Evolutionary conservation across 1,139 yeast species (phyloP), one percentile per base, ranked within the genome.

Genomic region (Hyphopichia fennica): DNA sequence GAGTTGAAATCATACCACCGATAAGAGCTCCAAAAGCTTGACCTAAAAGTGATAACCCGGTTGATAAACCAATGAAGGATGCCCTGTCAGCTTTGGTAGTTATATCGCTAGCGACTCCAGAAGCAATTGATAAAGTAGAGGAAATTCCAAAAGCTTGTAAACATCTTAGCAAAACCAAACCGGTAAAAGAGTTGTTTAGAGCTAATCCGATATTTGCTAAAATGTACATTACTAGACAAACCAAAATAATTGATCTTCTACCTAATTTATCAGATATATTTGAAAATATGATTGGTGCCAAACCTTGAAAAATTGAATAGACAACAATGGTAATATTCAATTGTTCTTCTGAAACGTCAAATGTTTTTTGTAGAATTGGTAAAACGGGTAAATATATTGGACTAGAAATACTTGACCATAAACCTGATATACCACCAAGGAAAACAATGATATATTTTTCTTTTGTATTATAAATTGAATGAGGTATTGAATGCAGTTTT

Each of bases 11-110:
- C 0, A 75, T 79, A 7, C 91, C 86, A 17, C 96, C 96, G 20
- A 87, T 63, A 11, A 87, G 63, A 0, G 95, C 89, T 6, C 95
- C 91, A 46, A 86, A 69, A 0, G 88, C 89, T 53, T 82, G 85
- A 1, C 95, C 95, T 16, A 85, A 54, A 8, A 85, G 69, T 3
- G 82, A 76, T n/a, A 82, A 63, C 0, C 95, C 95, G 14, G 77
- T 62, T 2, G 79, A 75, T 16, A 81, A 54, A 0, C 93, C 91
- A 38, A 82, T 75, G 44, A 73, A 75, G 10, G 77, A 71, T 8
- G 95, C 96, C 44, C 96, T 69, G 45, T 82, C 81, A 14, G 67
- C 67, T 34, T 82, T 66, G 0, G 79, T 72, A 0, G 88, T 78
- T 35, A 83, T 62, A 57, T 88, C 96, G 4, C 87, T 85, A 37